Evolutionary conservation across 352 stramenopile genomes (phyloP), one percentile per base, ranked within the genome.

Genomic region (Pythium aquatile): DNA sequence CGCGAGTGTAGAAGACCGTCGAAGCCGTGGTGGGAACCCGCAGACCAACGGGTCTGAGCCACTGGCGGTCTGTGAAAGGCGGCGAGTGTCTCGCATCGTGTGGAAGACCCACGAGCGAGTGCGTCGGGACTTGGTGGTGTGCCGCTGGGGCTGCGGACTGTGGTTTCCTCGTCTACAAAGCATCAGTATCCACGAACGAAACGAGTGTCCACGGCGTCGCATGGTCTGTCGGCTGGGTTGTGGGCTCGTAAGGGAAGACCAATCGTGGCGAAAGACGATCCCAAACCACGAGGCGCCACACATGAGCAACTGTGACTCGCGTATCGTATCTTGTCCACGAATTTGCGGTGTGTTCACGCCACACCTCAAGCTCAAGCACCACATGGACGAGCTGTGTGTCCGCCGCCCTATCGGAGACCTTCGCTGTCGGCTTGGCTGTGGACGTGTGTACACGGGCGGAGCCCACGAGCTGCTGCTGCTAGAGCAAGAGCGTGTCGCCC

Each of bases 161-260:
- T 91, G 81, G 81, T 76, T 90, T 42, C 59, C 72, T 26, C 75
- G 75, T 5, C 63, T 68, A 4, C 61, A 68, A 32, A 82, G 75
- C 47, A 58, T 90, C 5, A 58, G 73, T 51, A 67, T 66, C 30
- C 84, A 93, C 46, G 84, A 91, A 42, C 66, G 58, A 24, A 62
- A 75, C 32, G 84, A 93, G 68, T 91, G 84, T 56, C 53, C 63
- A 2, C 77, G 80, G 2, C 77, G 84, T 1, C 73, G 86, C 13
- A 80, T 90, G 76, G 51, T 90, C 9, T 93, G 85, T 47, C 82
- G 82, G 5, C 69, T 93, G 13, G 82, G 85, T 26, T 93, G 85
- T 40, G 73, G 70, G 13, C 59, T 75, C 16, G 64, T 89, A 6
- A 68, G 73, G 29, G 79, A 90, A 55, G 70, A 78, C 17, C 63